Percentiles rank a stretch among this genome's conserved stretches.
Conservation (phyloP, 768 basidiomycete species). For the Xerocomus brunneocitrinus region DNA sequence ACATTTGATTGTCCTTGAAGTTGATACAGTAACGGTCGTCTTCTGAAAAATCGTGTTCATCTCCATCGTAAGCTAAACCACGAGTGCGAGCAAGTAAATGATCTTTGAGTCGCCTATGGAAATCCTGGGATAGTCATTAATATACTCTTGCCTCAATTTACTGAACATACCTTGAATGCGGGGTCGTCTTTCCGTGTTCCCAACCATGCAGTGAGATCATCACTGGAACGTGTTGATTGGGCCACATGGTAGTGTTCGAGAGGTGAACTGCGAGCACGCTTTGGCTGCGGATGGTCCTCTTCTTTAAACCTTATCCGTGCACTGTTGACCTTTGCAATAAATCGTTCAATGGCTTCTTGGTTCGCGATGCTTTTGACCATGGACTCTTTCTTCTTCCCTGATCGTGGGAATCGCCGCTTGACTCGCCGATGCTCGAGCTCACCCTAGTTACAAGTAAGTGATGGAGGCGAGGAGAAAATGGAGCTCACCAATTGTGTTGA, state of each 20-base stretch:
- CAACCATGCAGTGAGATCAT: neutral
- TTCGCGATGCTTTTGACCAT: constrained; percentile 26
- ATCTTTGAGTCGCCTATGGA: neutral
- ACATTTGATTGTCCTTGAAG: too few species aligned
- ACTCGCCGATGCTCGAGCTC: constrained; percentile 35
- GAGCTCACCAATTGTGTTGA: constrained; percentile 25
- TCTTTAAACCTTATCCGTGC: neutral
- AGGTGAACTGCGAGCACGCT: neutral
- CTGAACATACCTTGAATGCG: neutral
- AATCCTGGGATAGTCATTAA: neutral
- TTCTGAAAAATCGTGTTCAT: constrained; percentile 1
- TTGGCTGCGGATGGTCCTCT: neutral
- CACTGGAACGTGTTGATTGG: neutral
- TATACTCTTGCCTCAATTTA: neutral
- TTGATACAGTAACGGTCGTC: constrained; percentile 12
- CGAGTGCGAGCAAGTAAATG: neutral
- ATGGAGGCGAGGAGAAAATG: neutral
- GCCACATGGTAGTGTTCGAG: neutral
- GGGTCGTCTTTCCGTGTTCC: neutral
- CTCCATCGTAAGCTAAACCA: neutral
- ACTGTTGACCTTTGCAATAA: neutral
- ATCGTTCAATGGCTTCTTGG: constrained; percentile 14
- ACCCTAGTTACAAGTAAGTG: neutral
- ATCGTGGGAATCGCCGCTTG: constrained; percentile 32
- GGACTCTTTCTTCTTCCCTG: constrained; percentile 32